Percentiles rank a stretch among this genome's conserved stretches.
Evolutionary conservation across 306 rosid species (phyloP).

Genomic region (Cucurbita argyrosperma): DNA sequence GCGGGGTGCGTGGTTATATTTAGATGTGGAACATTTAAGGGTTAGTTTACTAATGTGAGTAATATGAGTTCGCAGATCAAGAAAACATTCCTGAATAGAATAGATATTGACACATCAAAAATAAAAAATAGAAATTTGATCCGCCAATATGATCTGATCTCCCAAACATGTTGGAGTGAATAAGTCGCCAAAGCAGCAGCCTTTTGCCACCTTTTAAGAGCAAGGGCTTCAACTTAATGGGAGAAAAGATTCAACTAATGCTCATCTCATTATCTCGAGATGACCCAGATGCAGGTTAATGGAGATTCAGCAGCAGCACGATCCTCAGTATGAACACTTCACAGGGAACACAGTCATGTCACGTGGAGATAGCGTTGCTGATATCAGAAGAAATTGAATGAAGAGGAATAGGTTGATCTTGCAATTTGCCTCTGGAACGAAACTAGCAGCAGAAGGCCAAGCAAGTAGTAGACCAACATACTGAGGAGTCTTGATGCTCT

Average conservation of each 20-base stretch:
- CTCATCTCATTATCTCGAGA: not conserved
- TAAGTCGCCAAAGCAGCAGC: not conserved
- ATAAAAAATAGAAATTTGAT: not conserved
- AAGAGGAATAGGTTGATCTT: not conserved
- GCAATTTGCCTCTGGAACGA: not conserved
- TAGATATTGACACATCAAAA: not conserved
- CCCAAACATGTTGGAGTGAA: not conserved
- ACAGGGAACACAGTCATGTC: not conserved
- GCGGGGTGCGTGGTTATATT: not conserved
- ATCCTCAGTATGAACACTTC: not conserved
- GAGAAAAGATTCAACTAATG: not conserved
- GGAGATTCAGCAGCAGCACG: not conserved
- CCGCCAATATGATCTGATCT: not conserved
- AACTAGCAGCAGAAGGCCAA: not conserved
- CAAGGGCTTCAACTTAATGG: not conserved
- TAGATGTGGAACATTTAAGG: not conserved
- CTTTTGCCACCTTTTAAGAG: not conserved
- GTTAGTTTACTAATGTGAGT: not conserved
- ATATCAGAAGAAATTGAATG: constrained; percentile 1
- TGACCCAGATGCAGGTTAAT: not conserved
- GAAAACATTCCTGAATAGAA: not conserved
- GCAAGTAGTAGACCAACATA: not conserved
- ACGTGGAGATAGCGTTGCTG: not conserved
- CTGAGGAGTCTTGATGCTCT: not conserved
- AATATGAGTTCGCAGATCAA: not conserved